Evolutionary conservation across 768 basidiomycete species (phyloP), one percentile per base, ranked within the genome.

Genomic region (Suillus decipiens): DNA sequence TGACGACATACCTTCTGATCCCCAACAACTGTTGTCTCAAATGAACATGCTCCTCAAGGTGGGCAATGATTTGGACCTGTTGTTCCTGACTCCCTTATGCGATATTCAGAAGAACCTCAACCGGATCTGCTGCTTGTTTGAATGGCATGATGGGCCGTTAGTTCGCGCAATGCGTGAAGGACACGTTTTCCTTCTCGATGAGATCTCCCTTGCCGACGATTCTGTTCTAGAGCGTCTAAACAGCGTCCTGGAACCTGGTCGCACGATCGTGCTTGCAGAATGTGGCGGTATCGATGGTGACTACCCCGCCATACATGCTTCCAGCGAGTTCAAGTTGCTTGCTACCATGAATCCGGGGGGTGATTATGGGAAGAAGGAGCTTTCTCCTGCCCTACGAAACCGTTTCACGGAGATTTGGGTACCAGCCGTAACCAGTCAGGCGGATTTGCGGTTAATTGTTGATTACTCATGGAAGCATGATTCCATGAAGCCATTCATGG

Each of bases 401-500:
- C 87, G 97, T 5, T 99, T 99, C 77, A 99, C 97, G 4, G 97
- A 99, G 74, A 96, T 99, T 37, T 99, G 97, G 96, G 97, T 99
- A 0, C 96, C 96, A 3, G 79, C 88, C 19, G 84, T 98, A 36
- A 86, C 92, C 62, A 81, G 87, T 63, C 81, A 87, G 19, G 69
- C 72, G 6, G 97, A 99, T 72, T 78, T 96, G 8, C 80, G 86
- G 63, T 81, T 92, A 68, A 96, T 99, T 69, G 79, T 99, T 31
- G 76, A 81, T 12, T 84, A 78, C 59, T 81, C 86, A 2, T 97
- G 95, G 94, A 77, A 78, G 51, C 73, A 82, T 58, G 80, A 83
- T 3, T 68, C 73, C 11, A 75, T 97, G 58, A 77, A 75, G 50
- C 61, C 65, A 1, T 90, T 85, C 68, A 95, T 92, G 2, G 59